Base-by-base conservation (phyloP, 139 green algal species). In the Tetraselmis chui region DNA sequence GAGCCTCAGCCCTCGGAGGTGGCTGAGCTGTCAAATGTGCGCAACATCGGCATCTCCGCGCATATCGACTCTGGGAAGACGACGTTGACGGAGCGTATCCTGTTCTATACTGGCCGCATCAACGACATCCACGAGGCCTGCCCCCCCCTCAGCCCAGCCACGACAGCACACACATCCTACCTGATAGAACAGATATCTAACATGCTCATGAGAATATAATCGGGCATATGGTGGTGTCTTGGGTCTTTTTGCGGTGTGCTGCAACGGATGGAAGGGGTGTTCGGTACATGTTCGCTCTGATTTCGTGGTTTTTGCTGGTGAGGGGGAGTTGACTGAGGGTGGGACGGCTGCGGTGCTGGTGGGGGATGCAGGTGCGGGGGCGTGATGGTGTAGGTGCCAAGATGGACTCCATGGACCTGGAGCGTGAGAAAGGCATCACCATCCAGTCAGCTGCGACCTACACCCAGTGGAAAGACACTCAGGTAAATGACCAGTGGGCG, bases 61-160 rank as follows among this genome's bases (percentile, higher is more conserved):
- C 97, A 99, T 86, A 99, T 99, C 80, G 97, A 99, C 86, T 96
- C 90, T 0, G 97, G 97, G 59, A 99, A 99, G 87, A 99, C 97
- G 0, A 99, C 97, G 1, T 87, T 98, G 1, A 99, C 97, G 26
- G 97, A 99, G 89, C 94, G 97, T 78, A 96, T 99, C 45, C 87
- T 99, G 45, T 99, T 94, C 87, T 99, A 99, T 89, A 99, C 96
- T 0, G 97, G 97, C 1, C 86, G 94, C 1, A 99, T 99, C 83
- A 88, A 93, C 58, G 93, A 95, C 59, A 99, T 99, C 29, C 97
- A 99, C 77, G 97, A 99, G 91, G 96, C n/a, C n/a, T n/a, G n/a
- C n/a, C n/a, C n/a, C n/a, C n/a, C n/a, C n/a, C n/a, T n/a, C n/a
- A n/a, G n/a, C n/a, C n/a, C n/a, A n/a, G n/a, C n/a, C n/a, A n/a